These are phyloP conservation scores for Clavispora vitiphila DNA, from an alignment of 805 yeast genomes.

Conservation along the genomic window DNA sequence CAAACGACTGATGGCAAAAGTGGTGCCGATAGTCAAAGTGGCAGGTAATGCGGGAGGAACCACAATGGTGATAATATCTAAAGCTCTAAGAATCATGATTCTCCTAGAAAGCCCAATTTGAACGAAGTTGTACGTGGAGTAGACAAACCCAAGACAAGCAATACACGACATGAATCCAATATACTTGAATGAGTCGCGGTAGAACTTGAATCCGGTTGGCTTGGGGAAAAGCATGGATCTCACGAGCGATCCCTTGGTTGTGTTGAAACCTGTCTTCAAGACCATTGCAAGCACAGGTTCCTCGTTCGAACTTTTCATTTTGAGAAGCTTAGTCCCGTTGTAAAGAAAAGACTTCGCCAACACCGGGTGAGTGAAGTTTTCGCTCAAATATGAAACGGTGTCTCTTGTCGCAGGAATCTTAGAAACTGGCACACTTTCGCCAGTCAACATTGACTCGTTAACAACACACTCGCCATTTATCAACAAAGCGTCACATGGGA, in stretches of 20 bases:
- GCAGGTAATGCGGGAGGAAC: slow-evolving; percentile 99
- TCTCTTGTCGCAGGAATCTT: slow-evolving; percentile 65
- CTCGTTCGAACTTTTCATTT: slow-evolving; percentile 68
- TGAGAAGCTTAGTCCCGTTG: slow-evolving; percentile 83
- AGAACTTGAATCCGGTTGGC: slow-evolving; percentile 89
- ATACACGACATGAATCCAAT: slow-evolving; percentile 90
- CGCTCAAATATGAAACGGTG: slow-evolving; percentile 49
- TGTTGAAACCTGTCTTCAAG: slow-evolving; percentile 85
- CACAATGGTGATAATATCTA: slow-evolving; percentile 92
- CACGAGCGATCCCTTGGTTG: slow-evolving; percentile 90
- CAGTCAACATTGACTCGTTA: slow-evolving; percentile 97
- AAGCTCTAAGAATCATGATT: slow-evolving; percentile 77
- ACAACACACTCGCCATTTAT: slow-evolving; percentile 91
- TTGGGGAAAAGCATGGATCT: slow-evolving; percentile 97
- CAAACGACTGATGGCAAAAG: slow-evolving; percentile 79
- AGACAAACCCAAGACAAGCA: slow-evolving; percentile 78
- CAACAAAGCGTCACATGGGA: slow-evolving; percentile 89
- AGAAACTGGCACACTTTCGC: slow-evolving; percentile 96
- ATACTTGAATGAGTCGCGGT: slow-evolving; percentile 90
- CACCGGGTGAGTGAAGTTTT: slow-evolving; percentile 59
- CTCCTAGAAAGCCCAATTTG: slow-evolving; percentile 64
- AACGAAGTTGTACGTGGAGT: slow-evolving; percentile 80
- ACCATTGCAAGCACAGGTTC: slow-evolving; percentile 85
- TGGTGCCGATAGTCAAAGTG: slow-evolving; percentile 92
- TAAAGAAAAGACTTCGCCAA: slow-evolving; percentile 74